Evolutionary conservation across 2,329 filamentous ascomycete genomes (phyloP), one percentile per base, ranked within the genome.

Genomic region (Fusarium sp.): DNA sequence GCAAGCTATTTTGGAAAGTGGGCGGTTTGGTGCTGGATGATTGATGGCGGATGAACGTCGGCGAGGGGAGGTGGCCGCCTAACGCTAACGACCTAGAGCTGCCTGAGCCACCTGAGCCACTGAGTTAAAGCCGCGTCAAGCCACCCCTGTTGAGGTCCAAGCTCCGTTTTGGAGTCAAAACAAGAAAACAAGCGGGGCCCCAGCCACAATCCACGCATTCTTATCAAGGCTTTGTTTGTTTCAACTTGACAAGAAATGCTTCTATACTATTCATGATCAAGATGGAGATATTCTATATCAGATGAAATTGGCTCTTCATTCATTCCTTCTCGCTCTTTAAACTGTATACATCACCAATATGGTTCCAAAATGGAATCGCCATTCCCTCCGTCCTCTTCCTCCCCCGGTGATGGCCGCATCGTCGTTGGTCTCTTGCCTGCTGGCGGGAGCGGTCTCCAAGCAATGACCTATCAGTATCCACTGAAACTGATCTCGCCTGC

Each of bases 401-500:
- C 87, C 62, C 90, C 95, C 24, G 96, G 96, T 66, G 88, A 94
- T 79, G 96, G 96, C 69, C 88, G 87, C 73, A 93, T 98, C 75
- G 87, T 94, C 62, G 90, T 94, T 66, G 90, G 90, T 22, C 84
- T 93, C 7, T 87, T 95, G 11, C 94, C 95, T 38, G 91, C 92
- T 35, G 88, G 89, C 29, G 89, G 89, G 56, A 94, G 94, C 16
- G 91, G 91, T 53, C 88, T 98, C 33, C 90, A 92, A 69, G 90
- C 88, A 35, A 89, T 98, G 74, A 92, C 92, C 38, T 98, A 97
- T 81, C 94, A 97, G 81, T 99, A 98, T 79, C 96, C 96, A 1
- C 88, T 99, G 55, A 99, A 99, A 82, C 89, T 99, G 66, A 94
- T 99, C 70, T 93, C 95, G 0, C 94, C 96, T 2, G 88, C 92